Percentiles rank a stretch among this genome's conserved stretches.
Conservation (phyloP, 2,329 filamentous ascomycete species). For the Sordariomycetes sp. region DNA sequence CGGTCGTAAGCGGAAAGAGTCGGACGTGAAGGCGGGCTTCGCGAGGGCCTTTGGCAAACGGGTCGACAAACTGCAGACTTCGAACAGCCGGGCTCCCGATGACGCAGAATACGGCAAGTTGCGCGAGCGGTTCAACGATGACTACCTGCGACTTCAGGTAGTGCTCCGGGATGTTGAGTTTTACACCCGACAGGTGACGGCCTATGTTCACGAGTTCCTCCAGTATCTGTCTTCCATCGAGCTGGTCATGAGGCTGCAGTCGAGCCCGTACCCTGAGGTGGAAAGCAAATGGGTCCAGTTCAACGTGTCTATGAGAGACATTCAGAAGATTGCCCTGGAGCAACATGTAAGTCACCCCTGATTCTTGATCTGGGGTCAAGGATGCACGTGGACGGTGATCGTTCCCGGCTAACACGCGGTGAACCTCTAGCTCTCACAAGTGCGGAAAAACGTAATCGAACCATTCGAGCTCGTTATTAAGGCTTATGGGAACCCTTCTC, state of each 20-base stretch:
- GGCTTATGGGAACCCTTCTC: slow-evolving; percentile 71
- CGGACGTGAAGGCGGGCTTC: slow-evolving; percentile 73
- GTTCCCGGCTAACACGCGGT: background rate
- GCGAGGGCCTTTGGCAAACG: slow-evolving; percentile 85
- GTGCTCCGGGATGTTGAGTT: slow-evolving; percentile 89
- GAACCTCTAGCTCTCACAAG: slow-evolving; percentile 39
- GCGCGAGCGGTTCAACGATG: slow-evolving; percentile 80
- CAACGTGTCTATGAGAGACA: slow-evolving; percentile 75
- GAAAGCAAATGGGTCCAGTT: slow-evolving; percentile 94
- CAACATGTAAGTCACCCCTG: slow-evolving; percentile 56
- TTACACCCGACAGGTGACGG: slow-evolving; percentile 72
- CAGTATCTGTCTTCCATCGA: slow-evolving; percentile 76
- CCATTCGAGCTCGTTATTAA: slow-evolving; percentile 72
- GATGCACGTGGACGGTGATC: background rate
- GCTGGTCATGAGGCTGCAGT: slow-evolving; percentile 62
- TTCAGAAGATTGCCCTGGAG: slow-evolving; percentile 72
- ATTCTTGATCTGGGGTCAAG: background rate
- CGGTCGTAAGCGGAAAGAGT: slow-evolving; percentile 74
- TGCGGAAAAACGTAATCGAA: slow-evolving; percentile 75
- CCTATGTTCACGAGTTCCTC: slow-evolving; percentile 72
- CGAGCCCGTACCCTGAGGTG: slow-evolving; percentile 68
- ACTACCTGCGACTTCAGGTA: slow-evolving; percentile 85
- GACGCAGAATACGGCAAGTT: slow-evolving; percentile 73
- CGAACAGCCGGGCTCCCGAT: slow-evolving; percentile 52
- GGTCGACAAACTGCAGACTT: slow-evolving; percentile 67